Base-by-base conservation (phyloP, 2,329 filamentous ascomycete species). In the Metarhizium humberi region DNA sequence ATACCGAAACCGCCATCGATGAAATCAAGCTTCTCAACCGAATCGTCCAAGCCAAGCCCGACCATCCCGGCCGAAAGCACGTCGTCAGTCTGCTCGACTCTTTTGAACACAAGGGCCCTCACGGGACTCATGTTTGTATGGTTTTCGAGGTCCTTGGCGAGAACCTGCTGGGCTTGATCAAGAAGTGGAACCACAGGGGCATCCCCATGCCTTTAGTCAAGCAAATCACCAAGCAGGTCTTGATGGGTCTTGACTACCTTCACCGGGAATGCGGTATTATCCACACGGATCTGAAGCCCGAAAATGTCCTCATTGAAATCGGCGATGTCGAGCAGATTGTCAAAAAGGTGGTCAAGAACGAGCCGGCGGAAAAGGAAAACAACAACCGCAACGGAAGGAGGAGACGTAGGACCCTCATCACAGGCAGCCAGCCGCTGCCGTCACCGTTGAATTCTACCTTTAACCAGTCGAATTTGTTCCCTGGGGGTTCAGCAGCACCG, bases 231-330 rank as follows among this genome's bases (percentile, higher is more conserved):
- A 97, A 97, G 73, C 94, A 99, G 74, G 94, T 97, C 10, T 79
- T 99, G 50, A 82, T 99, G 32, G 94, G 94, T 45, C 79, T 99
- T 60, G 94, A 99, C 72, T 97, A 97, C 69, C 81, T 99, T 43
- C 94, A 99, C 71, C 86, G 94, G 64, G 92, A 99, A 74, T 99
- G 94, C 73, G 94, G 94, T 67, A 97, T 99, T 74, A 96, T 99
- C 67, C 94, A 99, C 73, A 97, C 94, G 58, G 92, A 96, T 69
- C 75, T 97, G 63, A 96, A 99, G 73, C 94, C 94, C 50, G 94
- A 99, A 70, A 99, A 99, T 67, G 94, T 99, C 36, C 78, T 99
- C 61, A 97, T 99, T 69, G 94, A 99, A 74, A 97, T 99, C 67
- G 94, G 94, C 62, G 94, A 99, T 64, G 94, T 99, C 51, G 94